These are phyloP conservation scores for Tetrapisispora fleetii DNA, from an alignment of 805 yeast species.

Conservation along the genomic window DNA sequence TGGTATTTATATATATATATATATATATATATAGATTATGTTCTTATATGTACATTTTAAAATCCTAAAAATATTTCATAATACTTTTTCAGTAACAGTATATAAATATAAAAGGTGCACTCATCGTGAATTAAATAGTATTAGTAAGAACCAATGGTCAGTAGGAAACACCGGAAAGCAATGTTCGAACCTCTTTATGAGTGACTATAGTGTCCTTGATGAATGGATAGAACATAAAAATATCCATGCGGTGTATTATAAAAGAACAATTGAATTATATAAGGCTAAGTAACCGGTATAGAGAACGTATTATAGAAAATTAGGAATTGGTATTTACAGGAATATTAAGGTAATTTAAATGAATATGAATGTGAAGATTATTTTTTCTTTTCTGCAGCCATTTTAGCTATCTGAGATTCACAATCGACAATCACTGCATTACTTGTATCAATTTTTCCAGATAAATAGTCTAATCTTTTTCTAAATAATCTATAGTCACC, in stretches of 20 bases:
- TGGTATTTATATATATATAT: too few relatives aligned
- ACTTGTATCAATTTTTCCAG: conserved; percentile 54
- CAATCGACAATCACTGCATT: conserved; percentile 41
- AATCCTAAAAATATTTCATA: too few relatives aligned
- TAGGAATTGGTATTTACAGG: not conserved
- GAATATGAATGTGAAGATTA: not conserved
- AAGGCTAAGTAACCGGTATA: not conserved
- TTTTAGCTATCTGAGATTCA: conserved; percentile 36
- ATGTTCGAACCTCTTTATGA: too few relatives aligned
- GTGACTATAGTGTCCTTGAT: too few relatives aligned
- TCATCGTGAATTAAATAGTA: too few relatives aligned
- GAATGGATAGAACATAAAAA: too few relatives aligned
- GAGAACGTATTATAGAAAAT: not conserved
- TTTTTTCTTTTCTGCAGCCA: conserved; percentile 15
- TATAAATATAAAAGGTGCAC: too few relatives aligned
- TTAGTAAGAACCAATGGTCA: not conserved
- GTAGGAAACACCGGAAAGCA: not conserved
- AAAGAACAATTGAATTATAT: not conserved
- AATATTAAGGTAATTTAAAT: not conserved
- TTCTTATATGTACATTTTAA: too few relatives aligned
- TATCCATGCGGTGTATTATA: too few relatives aligned
- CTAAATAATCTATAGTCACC: conserved; percentile 45
- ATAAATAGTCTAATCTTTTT: conserved; percentile 55
- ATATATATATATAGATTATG: too few relatives aligned
- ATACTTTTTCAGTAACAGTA: too few relatives aligned